Evolutionary conservation across 2,329 filamentous ascomycete genomes (phyloP), one percentile per base, ranked within the genome.

Genomic region (Talaromyces amestolkiae): DNA sequence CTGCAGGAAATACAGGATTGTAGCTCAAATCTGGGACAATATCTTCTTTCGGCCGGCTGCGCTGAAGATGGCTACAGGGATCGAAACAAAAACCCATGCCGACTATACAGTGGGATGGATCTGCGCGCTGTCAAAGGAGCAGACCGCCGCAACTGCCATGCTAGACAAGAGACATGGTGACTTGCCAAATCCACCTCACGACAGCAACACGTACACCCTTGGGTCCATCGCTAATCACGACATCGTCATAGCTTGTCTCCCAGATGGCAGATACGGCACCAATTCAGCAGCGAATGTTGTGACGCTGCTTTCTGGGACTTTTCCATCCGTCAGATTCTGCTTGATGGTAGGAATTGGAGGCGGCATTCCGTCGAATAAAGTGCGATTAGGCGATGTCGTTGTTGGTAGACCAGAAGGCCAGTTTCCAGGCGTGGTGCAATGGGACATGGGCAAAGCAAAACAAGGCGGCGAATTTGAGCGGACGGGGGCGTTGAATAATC

Each of bases 11-110:
- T 27, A 3, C 24, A 27, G 5, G 9, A 11, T 37, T 37, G 4
- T 93, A 68, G 91, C 91, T 17, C 17, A 17, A 90, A 91, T 4
- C 82, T 85, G 24, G 89, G 8, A 78, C 83, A 19, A 82, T 43
- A 19, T 17, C 81, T 17, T 83, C 84, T 15, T 72, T 73, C 49
- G 78, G 77, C 65, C 73, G 74, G 15, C 67, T 76, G 15, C 73
- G 72, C 66, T 79, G 64, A 67, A 80, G 15, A 41, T 41, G 39
- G 39, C 15, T 41, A 41, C 39, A 13, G 39, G 1, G 15, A 5
- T n/a, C 4, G 39, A 41, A 41, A n/a, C 39, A 19, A 19, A 45
- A 45, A 45, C 41, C 9, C n/a, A 19, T 4, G 41, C n/a, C n/a
- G n/a, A 45, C n/a, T 73, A 72, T 79, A 61, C 67, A 79, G 82